phyloP scores from a whole-genome alignment of 306 rosid genomes.

The Phaseolus lunatus region DNA sequence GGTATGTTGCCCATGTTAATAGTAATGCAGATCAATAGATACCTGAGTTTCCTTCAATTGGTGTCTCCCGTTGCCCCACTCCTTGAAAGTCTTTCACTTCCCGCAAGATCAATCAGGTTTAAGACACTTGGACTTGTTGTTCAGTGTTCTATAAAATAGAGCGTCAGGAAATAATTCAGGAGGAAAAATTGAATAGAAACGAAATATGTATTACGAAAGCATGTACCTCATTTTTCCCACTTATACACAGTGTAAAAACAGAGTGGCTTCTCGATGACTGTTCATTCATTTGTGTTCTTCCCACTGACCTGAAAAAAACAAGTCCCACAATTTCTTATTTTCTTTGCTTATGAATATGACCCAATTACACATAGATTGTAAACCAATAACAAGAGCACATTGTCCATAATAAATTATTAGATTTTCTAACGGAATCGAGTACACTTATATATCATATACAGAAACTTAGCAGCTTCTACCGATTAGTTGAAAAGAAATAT shows the following conservation, averaged over 20 bases:
- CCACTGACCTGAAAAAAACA: slow-evolving; percentile 81
- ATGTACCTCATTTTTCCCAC: slow-evolving; percentile 84
- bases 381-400: slow-evolving; percentile 5
- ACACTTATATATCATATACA: not conserved
- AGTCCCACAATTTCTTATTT: slow-evolving; percentile 18
- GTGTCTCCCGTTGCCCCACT: slow-evolving; percentile 95
- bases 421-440: slow-evolving; percentile 2
- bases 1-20: slow-evolving; percentile 12
- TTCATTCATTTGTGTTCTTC: slow-evolving; percentile 94
- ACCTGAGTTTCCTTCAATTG: slow-evolving; percentile 99
- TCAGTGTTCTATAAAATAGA: slow-evolving; percentile 70
- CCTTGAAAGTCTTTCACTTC: slow-evolving; percentile 92
- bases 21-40: slow-evolving; percentile 29
- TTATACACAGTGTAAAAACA: slow-evolving; percentile 92
- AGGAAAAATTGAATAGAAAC: slow-evolving; percentile 3
- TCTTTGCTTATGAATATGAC: not conserved
- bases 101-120: slow-evolving; percentile 93
- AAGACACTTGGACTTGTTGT: slow-evolving; percentile 97
- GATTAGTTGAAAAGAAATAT: slow-evolving; percentile 10
- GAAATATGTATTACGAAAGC: not conserved
- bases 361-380: slow-evolving; percentile 13
- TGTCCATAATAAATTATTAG: not conserved
- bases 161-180: slow-evolving; percentile 24
- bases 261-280: slow-evolving; percentile 96
- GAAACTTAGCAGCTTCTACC: not conserved